Conservation (phyloP, 345 rosid species). For the Leavenworthia alabamica region DNA sequence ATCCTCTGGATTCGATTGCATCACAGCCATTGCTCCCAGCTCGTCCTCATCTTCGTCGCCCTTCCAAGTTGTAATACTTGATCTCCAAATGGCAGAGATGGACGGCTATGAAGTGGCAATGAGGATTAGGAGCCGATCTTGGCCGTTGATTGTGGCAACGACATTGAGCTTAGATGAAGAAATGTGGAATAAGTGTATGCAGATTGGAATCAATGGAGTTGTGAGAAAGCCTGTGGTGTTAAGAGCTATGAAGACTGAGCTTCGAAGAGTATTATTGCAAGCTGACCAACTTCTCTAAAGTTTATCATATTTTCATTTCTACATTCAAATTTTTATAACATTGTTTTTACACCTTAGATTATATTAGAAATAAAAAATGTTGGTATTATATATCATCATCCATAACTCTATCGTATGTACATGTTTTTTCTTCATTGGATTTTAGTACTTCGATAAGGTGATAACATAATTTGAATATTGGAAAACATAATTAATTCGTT, state of each 20-base stretch:
- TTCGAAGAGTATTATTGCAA: conserved; percentile 54
- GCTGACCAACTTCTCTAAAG: conserved; percentile 41
- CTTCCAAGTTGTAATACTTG: conserved; percentile 62
- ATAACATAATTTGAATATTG: background rate
- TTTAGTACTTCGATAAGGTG: conserved; percentile 12
- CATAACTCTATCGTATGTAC: background rate
- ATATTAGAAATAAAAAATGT: background rate
- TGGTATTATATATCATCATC: background rate
- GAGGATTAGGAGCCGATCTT: conserved; percentile 54
- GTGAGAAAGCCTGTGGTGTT: conserved; percentile 64
- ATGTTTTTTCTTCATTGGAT: background rate
- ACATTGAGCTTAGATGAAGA: conserved; percentile 53
- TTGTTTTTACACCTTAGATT: conserved; percentile 16
- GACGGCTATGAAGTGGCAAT: conserved; percentile 81
- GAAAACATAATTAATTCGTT: background rate
- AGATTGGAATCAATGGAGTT: conserved; percentile 74
- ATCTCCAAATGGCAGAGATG: conserved; percentile 68
- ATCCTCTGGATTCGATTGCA: conserved; percentile 74
- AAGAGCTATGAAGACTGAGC: conserved; percentile 64
- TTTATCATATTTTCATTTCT: background rate
- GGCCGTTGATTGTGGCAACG: conserved; percentile 69
- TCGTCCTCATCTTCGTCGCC: conserved; percentile 30
- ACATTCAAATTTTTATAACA: background rate
- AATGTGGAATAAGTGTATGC: conserved; percentile 54
- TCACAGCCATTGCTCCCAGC: conserved; percentile 41